Percentiles rank a stretch among this genome's conserved stretches.
These are phyloP conservation scores for Golubevia pallescens DNA, from an alignment of 1,284 basidiomycete genomes.

Conservation along the genomic window DNA sequence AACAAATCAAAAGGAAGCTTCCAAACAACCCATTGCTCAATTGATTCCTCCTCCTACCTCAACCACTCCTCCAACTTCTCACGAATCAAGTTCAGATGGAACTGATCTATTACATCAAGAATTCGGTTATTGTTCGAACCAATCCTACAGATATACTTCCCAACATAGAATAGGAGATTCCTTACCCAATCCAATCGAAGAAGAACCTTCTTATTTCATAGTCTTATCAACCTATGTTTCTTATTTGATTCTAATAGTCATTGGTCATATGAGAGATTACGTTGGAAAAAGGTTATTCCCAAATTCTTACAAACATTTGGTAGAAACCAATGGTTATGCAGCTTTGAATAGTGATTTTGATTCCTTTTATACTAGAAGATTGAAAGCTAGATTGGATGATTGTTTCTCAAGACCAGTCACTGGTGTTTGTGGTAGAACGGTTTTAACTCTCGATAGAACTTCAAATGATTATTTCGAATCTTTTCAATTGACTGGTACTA, in stretches of 20 bases:
- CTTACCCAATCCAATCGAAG: slow-evolving; percentile 67
- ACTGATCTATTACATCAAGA: slow-evolving; percentile 72
- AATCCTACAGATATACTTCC: slow-evolving; percentile 74
- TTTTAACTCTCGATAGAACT: slow-evolving; percentile 82
- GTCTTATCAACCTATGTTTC: slow-evolving; percentile 84
- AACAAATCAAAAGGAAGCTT: slow-evolving; percentile 12
- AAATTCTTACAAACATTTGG: slow-evolving; percentile 74
- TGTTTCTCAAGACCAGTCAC: slow-evolving; percentile 94
- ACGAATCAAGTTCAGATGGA: slow-evolving; percentile 18
- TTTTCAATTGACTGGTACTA: slow-evolving; percentile 79
- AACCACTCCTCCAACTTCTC: slow-evolving; percentile 9
- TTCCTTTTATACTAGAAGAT: slow-evolving; percentile 95
- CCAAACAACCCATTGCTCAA: slow-evolving; percentile 14
- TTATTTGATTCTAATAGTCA: slow-evolving; percentile 69
- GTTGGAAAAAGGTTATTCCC: slow-evolving; percentile 84
- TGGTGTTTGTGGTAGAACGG: slow-evolving; percentile 92
- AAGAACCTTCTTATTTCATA: slow-evolving; percentile 87
- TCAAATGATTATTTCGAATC: slow-evolving; percentile 83
- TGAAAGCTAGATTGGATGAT: slow-evolving; percentile 92
- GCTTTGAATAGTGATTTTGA: slow-evolving; percentile 98
- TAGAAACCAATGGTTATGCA: slow-evolving; percentile 72
- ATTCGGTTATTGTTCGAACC: slow-evolving; percentile 81
- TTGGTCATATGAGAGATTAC: slow-evolving; percentile 94
- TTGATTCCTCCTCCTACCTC: slow-evolving; percentile 9
- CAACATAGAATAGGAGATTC: slow-evolving; percentile 67